Evolutionary conservation across 2,329 filamentous ascomycete genomes (phyloP).

Genomic region (Penicillium sp.): DNA sequence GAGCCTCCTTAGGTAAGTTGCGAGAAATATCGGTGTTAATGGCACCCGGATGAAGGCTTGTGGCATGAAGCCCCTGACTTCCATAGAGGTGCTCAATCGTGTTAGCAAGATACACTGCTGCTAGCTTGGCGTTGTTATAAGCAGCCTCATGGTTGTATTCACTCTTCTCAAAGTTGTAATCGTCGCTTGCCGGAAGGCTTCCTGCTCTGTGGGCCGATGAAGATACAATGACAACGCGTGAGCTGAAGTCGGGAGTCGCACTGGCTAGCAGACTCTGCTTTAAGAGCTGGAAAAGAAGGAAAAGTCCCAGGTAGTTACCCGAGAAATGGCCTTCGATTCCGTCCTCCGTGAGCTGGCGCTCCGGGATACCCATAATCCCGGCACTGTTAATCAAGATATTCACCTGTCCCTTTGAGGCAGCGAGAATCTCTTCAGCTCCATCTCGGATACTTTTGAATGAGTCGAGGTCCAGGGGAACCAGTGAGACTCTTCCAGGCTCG

Average conservation of each 20-base stretch:
- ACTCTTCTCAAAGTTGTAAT: conserved; percentile 45
- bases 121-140: conserved; percentile 57
- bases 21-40: too few species aligned
- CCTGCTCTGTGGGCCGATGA: too few species aligned
- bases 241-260: conserved; percentile 43
- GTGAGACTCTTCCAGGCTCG: conserved; percentile 34
- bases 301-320: conserved; percentile 58
- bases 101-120: conserved; percentile 57
- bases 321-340: conserved; percentile 56
- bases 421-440: conserved; percentile 13
- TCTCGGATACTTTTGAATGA: conserved; percentile 19
- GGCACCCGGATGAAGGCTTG: conserved; percentile 56
- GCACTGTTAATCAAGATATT: conserved; percentile 48
- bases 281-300: conserved; percentile 58
- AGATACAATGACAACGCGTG: conserved; percentile 54
- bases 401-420: conserved; percentile 13
- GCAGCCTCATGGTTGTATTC: conserved; percentile 40
- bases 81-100: conserved; percentile 57
- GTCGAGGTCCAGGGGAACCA: conserved; percentile 35
- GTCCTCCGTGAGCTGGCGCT: conserved; percentile 40
- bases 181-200: conserved; percentile 51
- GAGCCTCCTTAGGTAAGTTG: conserved; percentile 13
- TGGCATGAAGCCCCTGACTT: conserved; percentile 48
- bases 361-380: conserved; percentile 45
- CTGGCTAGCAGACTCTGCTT: conserved; percentile 31